These are phyloP conservation scores for Ilex asprella DNA, from an alignment of 257 asterid genomes.

Conservation along the genomic window DNA sequence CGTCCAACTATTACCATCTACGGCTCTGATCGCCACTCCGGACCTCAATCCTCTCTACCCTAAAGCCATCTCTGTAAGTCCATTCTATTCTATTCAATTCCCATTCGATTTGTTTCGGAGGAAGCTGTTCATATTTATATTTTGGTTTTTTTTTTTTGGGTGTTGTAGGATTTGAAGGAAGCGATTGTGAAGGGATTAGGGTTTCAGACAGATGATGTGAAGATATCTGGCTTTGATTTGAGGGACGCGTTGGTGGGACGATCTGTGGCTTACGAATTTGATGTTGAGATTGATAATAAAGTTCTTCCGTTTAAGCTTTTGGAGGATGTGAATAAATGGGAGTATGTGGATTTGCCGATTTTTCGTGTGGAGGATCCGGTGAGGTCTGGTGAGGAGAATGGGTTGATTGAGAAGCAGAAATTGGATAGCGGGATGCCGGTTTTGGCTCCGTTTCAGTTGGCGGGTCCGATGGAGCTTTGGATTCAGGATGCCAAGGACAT, in stretches of 20 bases:
- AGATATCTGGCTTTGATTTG: slow-evolving; percentile 79
- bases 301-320: slow-evolving; percentile 78
- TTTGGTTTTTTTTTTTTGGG: background rate
- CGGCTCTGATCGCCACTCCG: slow-evolving; percentile 28
- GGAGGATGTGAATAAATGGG: slow-evolving; percentile 95
- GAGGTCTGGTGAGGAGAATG: slow-evolving; percentile 33
- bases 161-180: slow-evolving; percentile 74
- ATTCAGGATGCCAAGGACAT: slow-evolving; percentile 91
- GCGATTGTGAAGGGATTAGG: slow-evolving; percentile 89
- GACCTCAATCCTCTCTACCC: slow-evolving; percentile 39
- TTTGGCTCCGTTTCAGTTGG: slow-evolving; percentile 86
- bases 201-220: slow-evolving; percentile 67
- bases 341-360: slow-evolving; percentile 83
- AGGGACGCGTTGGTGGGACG: slow-evolving; percentile 79
- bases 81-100: background rate
- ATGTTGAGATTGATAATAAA: slow-evolving; percentile 76
- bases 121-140: background rate
- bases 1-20: slow-evolving; percentile 21
- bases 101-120: background rate
- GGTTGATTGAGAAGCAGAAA: slow-evolving; percentile 42
- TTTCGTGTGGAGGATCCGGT: slow-evolving; percentile 45
- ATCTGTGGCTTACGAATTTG: slow-evolving; percentile 88
- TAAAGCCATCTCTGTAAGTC: slow-evolving; percentile 53
- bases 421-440: slow-evolving; percentile 57
- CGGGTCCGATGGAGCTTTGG: slow-evolving; percentile 99